Evolutionary conservation across 2,329 filamentous ascomycete genomes (phyloP), one percentile per base, ranked within the genome.

Genomic region (Pyrenophora graminea): DNA sequence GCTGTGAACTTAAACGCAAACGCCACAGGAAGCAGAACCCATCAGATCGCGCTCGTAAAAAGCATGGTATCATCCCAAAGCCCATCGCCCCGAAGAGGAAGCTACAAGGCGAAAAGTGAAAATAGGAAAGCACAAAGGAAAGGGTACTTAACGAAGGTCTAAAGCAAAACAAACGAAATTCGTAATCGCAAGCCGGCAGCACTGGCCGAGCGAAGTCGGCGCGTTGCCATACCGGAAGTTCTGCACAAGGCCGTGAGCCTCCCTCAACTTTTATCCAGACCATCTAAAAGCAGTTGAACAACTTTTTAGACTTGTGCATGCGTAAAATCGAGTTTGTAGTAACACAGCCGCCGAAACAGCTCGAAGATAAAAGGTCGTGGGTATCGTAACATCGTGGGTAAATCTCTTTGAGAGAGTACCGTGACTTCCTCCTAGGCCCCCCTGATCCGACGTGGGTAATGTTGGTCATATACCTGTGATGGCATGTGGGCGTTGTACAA

Each of bases 341-440:
- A 61, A 66, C 58, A 66, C 45, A 53, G 55, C 57, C 49, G 53
- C 51, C 44, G 39, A 45, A 45, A 56, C 43, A 55, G 62, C 56
- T 46, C 46, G 55, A 62, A 64, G 48, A 21, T 53, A 59, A 57
- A 64, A 62, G 58, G 64, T 59, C 68, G 64, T 72, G 63, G 64
- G 63, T 67, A 70, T 70, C 70, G 56, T 72, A 63, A 67, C 55
- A 61, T 72, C 68, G 60, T 72, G 38, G 45, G 51, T 43, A 53
- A 34, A 56, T 56, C 53, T 55, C 46, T 34, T 18, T 21, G 25
- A 44, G 43, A 58, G 55, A 58, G 52, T 38, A 39, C 48, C 51
- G 40, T 43, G 46, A 56, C 51, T 48, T 57, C 56, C 51, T 58
- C 48, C 42, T 43, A 53, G 43, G 56, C 61, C 57, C 54, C 61